Evolutionary conservation across 345 rosid genomes (phyloP).

Genomic region (Conringia planisiliqua): DNA sequence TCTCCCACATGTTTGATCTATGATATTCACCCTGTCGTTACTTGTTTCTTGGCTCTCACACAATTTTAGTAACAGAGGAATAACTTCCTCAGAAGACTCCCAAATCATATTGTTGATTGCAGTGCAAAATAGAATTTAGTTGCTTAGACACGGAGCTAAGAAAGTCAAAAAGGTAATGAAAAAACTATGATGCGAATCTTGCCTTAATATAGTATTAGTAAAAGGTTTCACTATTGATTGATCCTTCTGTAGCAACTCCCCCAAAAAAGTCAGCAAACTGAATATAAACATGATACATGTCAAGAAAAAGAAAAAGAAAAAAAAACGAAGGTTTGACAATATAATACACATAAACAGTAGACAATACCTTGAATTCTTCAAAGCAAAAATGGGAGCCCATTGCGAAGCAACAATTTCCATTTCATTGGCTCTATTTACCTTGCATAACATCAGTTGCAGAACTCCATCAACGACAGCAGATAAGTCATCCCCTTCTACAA

Average conservation of each 20-base stretch:
- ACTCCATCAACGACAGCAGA: slow-evolving; percentile 54
- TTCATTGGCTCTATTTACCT: slow-evolving; percentile 51
- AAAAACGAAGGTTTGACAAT: background rate
- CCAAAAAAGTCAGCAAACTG: slow-evolving; percentile 65
- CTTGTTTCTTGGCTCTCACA: slow-evolving; percentile 55
- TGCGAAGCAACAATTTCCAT: slow-evolving; percentile 39
- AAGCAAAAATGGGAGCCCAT: slow-evolving; percentile 73
- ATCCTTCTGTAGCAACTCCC: slow-evolving; percentile 58
- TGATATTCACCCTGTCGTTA: slow-evolving; percentile 15
- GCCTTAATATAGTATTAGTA: slow-evolving; percentile 61
- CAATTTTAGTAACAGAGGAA: slow-evolving; percentile 50
- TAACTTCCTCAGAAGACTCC: slow-evolving; percentile 51
- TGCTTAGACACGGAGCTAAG: slow-evolving; percentile 14
- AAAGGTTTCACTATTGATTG: slow-evolving; percentile 42
- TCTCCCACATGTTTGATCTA: slow-evolving; percentile 42
- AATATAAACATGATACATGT: slow-evolving; percentile 23
- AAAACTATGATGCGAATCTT: slow-evolving; percentile 15
- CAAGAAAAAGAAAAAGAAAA: slow-evolving; percentile 21
- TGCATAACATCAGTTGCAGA: slow-evolving; percentile 58
- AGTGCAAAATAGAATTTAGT: slow-evolving; percentile 43
- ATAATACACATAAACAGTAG: background rate
- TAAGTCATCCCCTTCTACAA: slow-evolving; percentile 37
- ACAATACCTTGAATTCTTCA: slow-evolving; percentile 57
- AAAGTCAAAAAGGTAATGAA: slow-evolving; percentile 6
- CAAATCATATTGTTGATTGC: slow-evolving; percentile 64